Evolutionary conservation across 2,329 filamentous ascomycete species (phyloP), one percentile per base, ranked within the genome.

Genomic region (Plectosphaerella plurivora): DNA sequence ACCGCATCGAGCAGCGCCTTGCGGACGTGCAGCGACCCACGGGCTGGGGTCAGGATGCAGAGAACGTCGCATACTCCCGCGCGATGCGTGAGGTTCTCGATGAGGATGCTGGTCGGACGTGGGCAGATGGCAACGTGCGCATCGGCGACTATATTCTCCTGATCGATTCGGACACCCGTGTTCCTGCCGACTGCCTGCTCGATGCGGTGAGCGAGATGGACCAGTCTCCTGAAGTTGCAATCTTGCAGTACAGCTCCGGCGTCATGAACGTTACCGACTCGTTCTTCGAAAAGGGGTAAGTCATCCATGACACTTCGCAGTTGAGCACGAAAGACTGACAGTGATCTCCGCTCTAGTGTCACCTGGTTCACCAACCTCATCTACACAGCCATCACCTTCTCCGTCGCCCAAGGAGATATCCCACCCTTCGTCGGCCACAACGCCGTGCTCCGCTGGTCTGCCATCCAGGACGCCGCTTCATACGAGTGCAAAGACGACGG

Each of bases 341-440:
- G 55, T 46, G 28, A 52, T 57, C 47, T 44, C 14, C 18, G 14
- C n/a, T 12, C 33, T 42, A 42, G 71, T 15, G 87, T 89, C 61
- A 88, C 87, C 2, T 91, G 87, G 72, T 91, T 91, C 70, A 91
- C 88, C 42, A 85, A 91, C 62, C 77, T 91, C 49, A 83, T 91
- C 60, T 92, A 91, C 71, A 85, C 82, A 0, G 81, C 85, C 35
- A 91, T 91, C 61, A 76, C 79, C 24, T 91, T 85, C 61, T 81
- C 83, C 18, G 86, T 90, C 25, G 81, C 83, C 7, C 86, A 82
- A 49, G 88, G 88, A 5, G 88, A 91, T 50, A 81, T 87, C 7
- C 84, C 87, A 0, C 87, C 86, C 1, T 91, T 91, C 59, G 88
- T 91, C 55, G 88, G 88, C 1, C 88, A 91, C 72, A 91, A 91